Evolutionary conservation across 768 basidiomycete genomes (phyloP), one percentile per base, ranked within the genome.

Genomic region (Mycena capillaripes): DNA sequence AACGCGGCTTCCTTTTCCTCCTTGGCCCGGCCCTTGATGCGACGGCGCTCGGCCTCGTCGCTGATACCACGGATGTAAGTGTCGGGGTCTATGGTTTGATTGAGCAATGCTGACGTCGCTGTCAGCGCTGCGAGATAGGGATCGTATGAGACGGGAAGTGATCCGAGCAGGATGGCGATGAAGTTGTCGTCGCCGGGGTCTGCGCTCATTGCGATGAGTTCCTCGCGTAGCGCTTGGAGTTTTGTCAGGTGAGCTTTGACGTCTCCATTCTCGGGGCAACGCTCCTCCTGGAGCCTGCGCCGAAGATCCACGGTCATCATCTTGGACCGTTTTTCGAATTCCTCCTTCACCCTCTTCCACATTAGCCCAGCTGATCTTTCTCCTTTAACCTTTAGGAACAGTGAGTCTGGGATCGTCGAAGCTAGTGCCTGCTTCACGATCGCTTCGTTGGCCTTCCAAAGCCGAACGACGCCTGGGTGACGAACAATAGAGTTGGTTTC

Each of bases 1-100:
- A 63, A 63, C 44, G 48, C 61, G 46, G 61, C 30, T 30, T 63
- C 61, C 17, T 50, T 50, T 30, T 50, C 61, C 61, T 46, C 46
- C 23, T 63, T 4, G n/a, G 8, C 21, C 16, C 42, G 14, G 17
- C 23, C 38, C 40, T 60, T 8, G 58, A 36, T 38, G 38, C 36
- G n/a, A 42, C 29, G 29, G 1, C 50, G 50, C 27, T 55, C 52
- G 14, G 52, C 29, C 30, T 55, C 52, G 7, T 55, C 52, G 7
- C 52, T 55, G 52, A 55, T 55, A 29, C 52, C 52, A 30, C 30
- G 52, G 3, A 57, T 32, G 34, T 36, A 32, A 11, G 56, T 57
- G n/a, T 57, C 56, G 34, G 56, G 56, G 11, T 57, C 56, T 19
- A 57, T 32, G 12, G 6, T 23, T 14, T 38, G 36, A 34, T 32